phyloP scores from a whole-genome alignment of 2,329 filamentous ascomycete species.

The Penicillium oxalicum region DNA sequence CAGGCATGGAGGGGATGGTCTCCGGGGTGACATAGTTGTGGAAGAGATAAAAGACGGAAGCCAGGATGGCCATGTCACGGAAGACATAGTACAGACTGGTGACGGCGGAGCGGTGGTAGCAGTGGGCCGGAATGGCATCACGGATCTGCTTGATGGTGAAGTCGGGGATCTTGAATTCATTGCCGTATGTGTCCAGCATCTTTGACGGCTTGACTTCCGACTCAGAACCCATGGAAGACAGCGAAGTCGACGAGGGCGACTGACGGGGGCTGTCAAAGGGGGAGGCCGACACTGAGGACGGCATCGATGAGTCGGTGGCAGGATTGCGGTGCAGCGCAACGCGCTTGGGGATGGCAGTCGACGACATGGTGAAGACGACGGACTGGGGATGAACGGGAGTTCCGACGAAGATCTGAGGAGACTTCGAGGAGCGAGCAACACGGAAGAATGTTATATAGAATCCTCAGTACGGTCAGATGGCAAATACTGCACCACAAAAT shows the following conservation, averaged over 20 bases:
- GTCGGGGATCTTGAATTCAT: constrained; percentile 87
- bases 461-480: not conserved
- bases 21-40: constrained; percentile 86
- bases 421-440: not conserved
- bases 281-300: constrained; percentile 50
- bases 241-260: constrained; percentile 77
- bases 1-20: constrained; percentile 63
- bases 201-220: constrained; percentile 46
- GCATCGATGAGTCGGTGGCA: constrained; percentile 51
- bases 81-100: constrained; percentile 75
- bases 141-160: constrained; percentile 97
- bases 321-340: constrained; percentile 48
- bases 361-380: constrained; percentile 39
- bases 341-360: constrained; percentile 44
- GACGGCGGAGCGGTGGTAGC: constrained; percentile 78
- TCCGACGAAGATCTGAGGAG: too few species aligned
- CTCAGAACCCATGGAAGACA: constrained; percentile 78
- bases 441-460: not conserved
- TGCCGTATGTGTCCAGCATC: constrained; percentile 87
- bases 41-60: constrained; percentile 76
- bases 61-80: constrained; percentile 69
- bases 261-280: constrained; percentile 55
- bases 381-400: not conserved
- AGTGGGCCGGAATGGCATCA: constrained; percentile 95
- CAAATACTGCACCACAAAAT: not conserved